phyloP scores from a whole-genome alignment of 305 asterid genomes.

The Fraxinus sp. region DNA sequence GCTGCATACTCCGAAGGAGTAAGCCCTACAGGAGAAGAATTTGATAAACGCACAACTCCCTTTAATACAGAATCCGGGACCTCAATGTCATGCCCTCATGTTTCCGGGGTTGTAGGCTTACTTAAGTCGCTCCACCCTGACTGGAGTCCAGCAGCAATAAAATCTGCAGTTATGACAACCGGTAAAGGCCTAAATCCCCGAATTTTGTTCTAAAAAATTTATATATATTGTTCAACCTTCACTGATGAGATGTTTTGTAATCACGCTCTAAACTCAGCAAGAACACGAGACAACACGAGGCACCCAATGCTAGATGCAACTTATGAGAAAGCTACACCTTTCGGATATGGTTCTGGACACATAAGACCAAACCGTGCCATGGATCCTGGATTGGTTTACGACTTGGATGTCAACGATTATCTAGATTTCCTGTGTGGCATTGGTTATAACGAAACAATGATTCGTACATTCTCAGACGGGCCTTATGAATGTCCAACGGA shows the following conservation, averaged over 20 bases:
- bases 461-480: not conserved
- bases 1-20: slow-evolving; percentile 31
- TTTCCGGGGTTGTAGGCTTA: slow-evolving; percentile 33
- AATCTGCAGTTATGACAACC: slow-evolving; percentile 39
- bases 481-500: slow-evolving; percentile 14
- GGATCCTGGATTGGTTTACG: slow-evolving; percentile 35
- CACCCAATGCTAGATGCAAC: slow-evolving; percentile 14
- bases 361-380: slow-evolving; percentile 24
- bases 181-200: slow-evolving; percentile 13
- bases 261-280: slow-evolving; percentile 18
- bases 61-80: slow-evolving; percentile 28
- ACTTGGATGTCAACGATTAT: slow-evolving; percentile 27
- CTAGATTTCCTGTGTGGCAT: slow-evolving; percentile 24
- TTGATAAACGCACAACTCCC: slow-evolving; percentile 14
- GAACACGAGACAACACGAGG: slow-evolving; percentile 15
- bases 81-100: slow-evolving; percentile 45
- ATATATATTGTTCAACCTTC: not conserved
- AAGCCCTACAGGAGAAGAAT: not conserved
- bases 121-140: slow-evolving; percentile 29
- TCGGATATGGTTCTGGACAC: slow-evolving; percentile 27
- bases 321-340: slow-evolving; percentile 18
- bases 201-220: not conserved
- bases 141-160: slow-evolving; percentile 42
- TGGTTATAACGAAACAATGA: slow-evolving; percentile 16
- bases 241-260: not conserved